These are phyloP conservation scores for Coniella vitis DNA, from an alignment of 2,329 filamentous ascomycete genomes.

Conservation along the genomic window DNA sequence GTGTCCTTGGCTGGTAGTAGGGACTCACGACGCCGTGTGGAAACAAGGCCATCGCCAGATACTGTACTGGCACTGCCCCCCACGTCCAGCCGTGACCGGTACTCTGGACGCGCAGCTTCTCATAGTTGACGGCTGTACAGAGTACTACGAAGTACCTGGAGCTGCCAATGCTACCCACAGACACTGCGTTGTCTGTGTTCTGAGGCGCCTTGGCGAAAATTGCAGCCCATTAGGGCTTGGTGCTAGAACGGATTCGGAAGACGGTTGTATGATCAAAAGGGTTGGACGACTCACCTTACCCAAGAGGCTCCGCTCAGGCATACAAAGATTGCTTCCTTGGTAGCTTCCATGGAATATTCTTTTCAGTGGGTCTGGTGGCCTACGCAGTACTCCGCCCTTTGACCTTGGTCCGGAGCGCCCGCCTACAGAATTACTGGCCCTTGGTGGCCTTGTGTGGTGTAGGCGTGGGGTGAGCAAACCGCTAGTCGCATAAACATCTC, in stretches of 20 bases:
- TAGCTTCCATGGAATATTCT: constrained; percentile 37
- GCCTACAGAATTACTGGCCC: constrained; percentile 20
- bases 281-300: constrained; percentile 15
- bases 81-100: no score
- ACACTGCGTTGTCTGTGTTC: constrained; percentile 6
- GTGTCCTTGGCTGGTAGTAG: no score
- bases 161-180: constrained; percentile 8
- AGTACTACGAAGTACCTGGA: constrained; percentile 9
- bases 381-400: constrained; percentile 6
- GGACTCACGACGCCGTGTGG: no score
- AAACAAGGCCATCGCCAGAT: no score
- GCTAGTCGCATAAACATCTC: constrained; percentile 35
- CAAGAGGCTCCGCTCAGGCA: constrained; percentile 5
- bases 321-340: constrained; percentile 20
- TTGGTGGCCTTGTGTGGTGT: background rate
- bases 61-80: no score
- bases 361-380: constrained; percentile 28
- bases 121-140: background rate
- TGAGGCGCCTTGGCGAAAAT: constrained; percentile 10
- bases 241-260: constrained; percentile 1
- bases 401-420: constrained; percentile 23
- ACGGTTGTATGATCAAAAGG: background rate
- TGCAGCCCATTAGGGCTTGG: constrained; percentile 6
- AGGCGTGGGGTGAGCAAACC: constrained; percentile 3
- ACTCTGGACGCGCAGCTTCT: no score